These are phyloP conservation scores for Musa beccarii DNA, from an alignment of 176 grass and related monocot genomes.

Conservation along the genomic window DNA sequence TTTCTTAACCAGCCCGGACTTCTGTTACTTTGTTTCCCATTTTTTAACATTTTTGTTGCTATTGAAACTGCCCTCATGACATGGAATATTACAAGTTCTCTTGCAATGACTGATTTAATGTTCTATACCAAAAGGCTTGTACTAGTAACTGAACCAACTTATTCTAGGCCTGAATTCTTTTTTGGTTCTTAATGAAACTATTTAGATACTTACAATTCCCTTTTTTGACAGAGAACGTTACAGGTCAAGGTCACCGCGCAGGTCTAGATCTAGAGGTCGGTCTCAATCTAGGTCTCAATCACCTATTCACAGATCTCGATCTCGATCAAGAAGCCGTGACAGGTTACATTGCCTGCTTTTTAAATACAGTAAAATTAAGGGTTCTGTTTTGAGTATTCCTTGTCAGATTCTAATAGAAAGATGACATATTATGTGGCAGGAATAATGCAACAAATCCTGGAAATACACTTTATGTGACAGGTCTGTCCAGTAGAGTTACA, in stretches of 20 bases:
- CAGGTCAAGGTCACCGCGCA: background rate
- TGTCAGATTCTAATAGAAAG: constrained; percentile 2
- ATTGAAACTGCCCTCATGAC: background rate
- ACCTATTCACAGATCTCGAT: constrained; percentile 3
- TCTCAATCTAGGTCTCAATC: constrained; percentile 21
- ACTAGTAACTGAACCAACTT: background rate
- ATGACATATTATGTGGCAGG: constrained; percentile 6
- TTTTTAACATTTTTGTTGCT: background rate
- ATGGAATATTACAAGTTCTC: background rate
- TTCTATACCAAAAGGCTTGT: background rate
- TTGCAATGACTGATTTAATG: background rate
- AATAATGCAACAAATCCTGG: constrained; percentile 26
- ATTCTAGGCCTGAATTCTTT: background rate
- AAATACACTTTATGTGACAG: constrained; percentile 40
- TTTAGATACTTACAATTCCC: background rate
- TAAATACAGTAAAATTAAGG: background rate
- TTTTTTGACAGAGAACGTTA: background rate
- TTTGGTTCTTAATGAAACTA: background rate
- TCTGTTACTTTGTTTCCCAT: background rate
- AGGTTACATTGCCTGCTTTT: constrained; percentile 6
- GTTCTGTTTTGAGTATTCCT: background rate
- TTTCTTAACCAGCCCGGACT: too few species aligned
- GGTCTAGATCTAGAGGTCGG: constrained; percentile 7
- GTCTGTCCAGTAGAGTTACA: constrained; percentile 30
- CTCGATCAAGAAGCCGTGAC: constrained; percentile 14